Base-by-base conservation (phyloP, 2,329 filamentous ascomycete species). In the Fusarium albosuccineum region DNA sequence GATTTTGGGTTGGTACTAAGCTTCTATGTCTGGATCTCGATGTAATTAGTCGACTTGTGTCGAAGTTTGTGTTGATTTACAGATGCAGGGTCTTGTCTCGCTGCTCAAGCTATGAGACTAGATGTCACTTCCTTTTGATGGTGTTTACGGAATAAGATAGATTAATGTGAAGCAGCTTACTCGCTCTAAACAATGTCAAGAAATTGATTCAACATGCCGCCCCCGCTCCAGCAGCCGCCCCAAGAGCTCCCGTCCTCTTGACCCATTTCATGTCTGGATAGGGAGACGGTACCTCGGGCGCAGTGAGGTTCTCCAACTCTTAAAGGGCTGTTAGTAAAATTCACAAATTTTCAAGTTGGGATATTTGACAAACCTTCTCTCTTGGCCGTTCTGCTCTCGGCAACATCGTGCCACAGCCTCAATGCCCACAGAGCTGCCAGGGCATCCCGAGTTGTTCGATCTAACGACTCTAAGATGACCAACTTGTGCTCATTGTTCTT, bases 341-440 rank as follows among this genome's bases (percentile, higher is more conserved):
- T 4, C 4, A 9, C 6, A 26, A 4, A 6, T 22, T 8, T 14
- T 3, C 2, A 10, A 5, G 2, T 2, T 3, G 22, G 1, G 1
- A 9, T 26, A 2, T 10, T 14, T 0, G 1, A 8, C 52, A 46
- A 13, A 33, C 59, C 59, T 49, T 22, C 14, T 29, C 40, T 22
- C 6, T 29, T 29, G 33, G 29, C 27, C 4, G 22, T 5, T 4
- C n/a, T 52, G 13, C 14, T 16, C 6, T 51, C 42, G 1, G 36
- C 22, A 22, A 45, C 26, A 10, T 62, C 30, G 27, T 69, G 39
- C 64, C 67, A 70, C 13, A 70, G 29, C n/a, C 57, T 62, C 34
- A 69, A 44, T 0, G 41, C 41, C 66, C 67, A 69, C 9, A 62
- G 10, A 2, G 66, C 67, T 6, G 51, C 63, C 4, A 69, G 17